Conservation (phyloP, 2,329 filamentous ascomycete genomes). For the Zarea fungicola region DNA sequence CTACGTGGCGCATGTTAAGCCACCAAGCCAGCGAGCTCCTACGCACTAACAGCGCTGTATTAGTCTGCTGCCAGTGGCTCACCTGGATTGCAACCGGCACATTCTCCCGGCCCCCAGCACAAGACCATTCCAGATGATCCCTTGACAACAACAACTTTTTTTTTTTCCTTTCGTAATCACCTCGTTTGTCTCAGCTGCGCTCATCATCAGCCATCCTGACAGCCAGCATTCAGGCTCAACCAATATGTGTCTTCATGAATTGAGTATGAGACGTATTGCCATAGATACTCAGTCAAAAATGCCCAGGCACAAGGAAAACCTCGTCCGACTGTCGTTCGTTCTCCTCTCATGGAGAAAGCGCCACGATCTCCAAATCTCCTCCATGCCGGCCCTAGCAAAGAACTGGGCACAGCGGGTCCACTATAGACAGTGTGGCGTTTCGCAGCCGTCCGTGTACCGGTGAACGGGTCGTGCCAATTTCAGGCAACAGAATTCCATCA, state of each 20-base stretch:
- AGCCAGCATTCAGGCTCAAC: not conserved
- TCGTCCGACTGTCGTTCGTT: no score
- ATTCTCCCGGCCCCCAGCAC: not conserved
- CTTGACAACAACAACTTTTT: not conserved
- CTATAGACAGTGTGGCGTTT: not conserved
- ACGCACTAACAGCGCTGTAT: no score
- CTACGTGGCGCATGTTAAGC: not conserved
- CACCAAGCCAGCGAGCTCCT: no score
- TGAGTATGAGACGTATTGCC: no score
- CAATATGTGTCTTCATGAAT: no score
- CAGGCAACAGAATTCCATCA: constrained; percentile 8
- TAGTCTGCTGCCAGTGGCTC: no score
- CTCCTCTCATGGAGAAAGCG: not conserved
- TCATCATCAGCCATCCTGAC: not conserved
- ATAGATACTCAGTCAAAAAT: no score
- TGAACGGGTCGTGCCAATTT: no score
- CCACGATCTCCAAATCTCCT: constrained; percentile 7
- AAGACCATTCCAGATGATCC: not conserved
- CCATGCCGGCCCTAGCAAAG: no score
- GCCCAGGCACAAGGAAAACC: not conserved
- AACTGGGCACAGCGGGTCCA: constrained; percentile 5
- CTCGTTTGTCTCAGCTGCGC: not conserved
- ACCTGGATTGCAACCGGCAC: not conserved
- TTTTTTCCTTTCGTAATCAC: not conserved
- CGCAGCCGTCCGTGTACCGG: not conserved